Base-by-base conservation (phyloP, 2,329 filamentous ascomycete genomes). In the Talaromyces marneffei region DNA sequence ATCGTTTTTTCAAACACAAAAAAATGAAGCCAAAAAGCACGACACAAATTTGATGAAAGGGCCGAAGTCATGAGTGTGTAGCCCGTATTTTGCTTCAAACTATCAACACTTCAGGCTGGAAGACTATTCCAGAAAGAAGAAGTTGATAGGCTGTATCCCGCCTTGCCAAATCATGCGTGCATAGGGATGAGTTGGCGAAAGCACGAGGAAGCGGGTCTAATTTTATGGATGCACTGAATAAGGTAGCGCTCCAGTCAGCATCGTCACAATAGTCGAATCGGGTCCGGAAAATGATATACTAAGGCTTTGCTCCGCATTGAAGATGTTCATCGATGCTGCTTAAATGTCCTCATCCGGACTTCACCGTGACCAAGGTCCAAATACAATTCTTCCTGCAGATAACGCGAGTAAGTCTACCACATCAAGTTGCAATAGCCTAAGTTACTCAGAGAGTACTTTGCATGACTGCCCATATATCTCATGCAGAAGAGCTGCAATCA, bases 101-200 rank as follows among this genome's bases (percentile, higher is more conserved):
- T 33, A 4, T 33, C 48, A 52, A 18, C 9, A 33, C 4, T 10
- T 35, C 29, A 35, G 29, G n/a, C 48, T 52, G 18, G 29, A 20
- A 33, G n/a, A 35, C 27, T 35, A 52, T 31, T 50, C 27, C n/a
- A 52, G 44, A 52, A 33, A 10, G 16, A 35, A 20, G 4, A 20
- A 50, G 18, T 9, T 50, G 31, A 59, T 62, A 55, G 56, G 55
- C n/a, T 50, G 14, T 18, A 20, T 40, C 29, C 39, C 25, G 29
- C 44, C 20, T 48, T 27, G 56, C 33, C 56, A 46, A 58, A 59
- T 33, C 48, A 62, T 52, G 44, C 46, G 16, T 54, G 56, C 46
- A 62, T 55, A 52, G 52, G 25, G 40, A 59, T 59, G 56, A 59
- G 55, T 62, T 62, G 60, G 50, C 60, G 39, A 27, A 53, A 54